Conservation (phyloP, 208 protist genomes). For the Crithidia brevicula region DNA sequence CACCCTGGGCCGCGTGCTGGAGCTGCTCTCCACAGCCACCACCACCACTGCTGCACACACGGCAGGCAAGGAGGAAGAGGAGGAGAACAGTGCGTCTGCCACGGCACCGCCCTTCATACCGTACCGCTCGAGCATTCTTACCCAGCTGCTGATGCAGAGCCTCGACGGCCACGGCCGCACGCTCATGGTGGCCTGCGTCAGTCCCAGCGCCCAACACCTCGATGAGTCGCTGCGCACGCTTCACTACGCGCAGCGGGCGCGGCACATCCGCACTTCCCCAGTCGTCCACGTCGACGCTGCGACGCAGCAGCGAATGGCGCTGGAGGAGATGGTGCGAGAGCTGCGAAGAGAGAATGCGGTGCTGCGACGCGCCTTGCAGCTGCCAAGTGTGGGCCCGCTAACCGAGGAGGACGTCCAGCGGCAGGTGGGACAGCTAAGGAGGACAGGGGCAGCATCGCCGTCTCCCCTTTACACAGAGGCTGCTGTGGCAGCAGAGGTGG, state of each 20-base stretch:
- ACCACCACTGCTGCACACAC: background rate
- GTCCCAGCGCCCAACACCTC: slow-evolving; percentile 65
- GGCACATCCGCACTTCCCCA: slow-evolving; percentile 56
- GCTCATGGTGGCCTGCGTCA: slow-evolving; percentile 85
- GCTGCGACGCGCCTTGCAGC: slow-evolving; percentile 40
- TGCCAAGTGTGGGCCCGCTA: slow-evolving; percentile 11
- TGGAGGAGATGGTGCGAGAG: slow-evolving; percentile 41
- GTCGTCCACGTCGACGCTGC: slow-evolving; percentile 68
- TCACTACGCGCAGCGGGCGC: slow-evolving; percentile 77
- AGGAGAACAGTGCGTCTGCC: background rate
- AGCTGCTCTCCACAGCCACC: slow-evolving; percentile 55
- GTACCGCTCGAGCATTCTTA: slow-evolving; percentile 88
- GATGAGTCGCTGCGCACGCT: slow-evolving; percentile 86
- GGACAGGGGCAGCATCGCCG: background rate
- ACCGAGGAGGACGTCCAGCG: slow-evolving; percentile 16
- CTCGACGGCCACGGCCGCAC: slow-evolving; percentile 76
- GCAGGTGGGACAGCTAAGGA: slow-evolving; percentile 8
- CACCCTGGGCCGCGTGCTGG: slow-evolving; percentile 90
- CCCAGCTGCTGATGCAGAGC: slow-evolving; percentile 89
- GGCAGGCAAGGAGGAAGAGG: background rate
- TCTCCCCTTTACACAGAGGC: no score
- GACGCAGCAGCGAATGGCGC: slow-evolving; percentile 55
- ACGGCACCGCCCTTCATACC: slow-evolving; percentile 57
- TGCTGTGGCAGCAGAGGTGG: no score
- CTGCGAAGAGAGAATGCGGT: slow-evolving; percentile 60